Base-by-base conservation (phyloP, 345 rosid species). In the Pelargonium nanum region DNA sequence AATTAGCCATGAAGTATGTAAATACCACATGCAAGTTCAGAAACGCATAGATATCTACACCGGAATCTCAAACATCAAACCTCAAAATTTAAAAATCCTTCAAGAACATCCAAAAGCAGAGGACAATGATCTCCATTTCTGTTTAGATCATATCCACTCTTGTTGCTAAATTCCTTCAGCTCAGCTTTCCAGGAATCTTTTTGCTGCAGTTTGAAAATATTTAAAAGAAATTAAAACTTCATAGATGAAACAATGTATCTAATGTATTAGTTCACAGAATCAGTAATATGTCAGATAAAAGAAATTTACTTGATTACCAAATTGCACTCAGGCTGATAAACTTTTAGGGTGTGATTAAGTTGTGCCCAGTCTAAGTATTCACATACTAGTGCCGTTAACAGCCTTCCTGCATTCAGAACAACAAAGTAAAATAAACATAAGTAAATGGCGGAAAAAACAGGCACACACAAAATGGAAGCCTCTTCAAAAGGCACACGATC, bases 331-430 rank as follows among this genome's bases (percentile, higher is more conserved):
- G 97, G 97, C 66, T 68, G 86, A 84, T 84, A 93, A 26, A 93
- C 96, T 79, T 87, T 89, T 61, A 83, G 80, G 0, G 96, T 73
- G 71, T 89, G 96, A 59, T 87, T 89, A 13, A 93, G 92, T 45
- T 93, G 88, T 0, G 97, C 99, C 97, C 97, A 89, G 73, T 93
- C 97, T 62, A 93, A 83, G 76, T 93, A 93, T 73, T 93, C 99
- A 62, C 92, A 93, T 55, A 89, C 58, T 19, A 89, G 63, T 24
- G 99, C 95, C 63, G 90, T 80, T 59, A 93, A 75, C 64, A 93
- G 74, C 76, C 92, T 87, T 62, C 97, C 99, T 93, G 82, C 79
- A 74, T 65, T 71, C 53, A 17, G 26, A 62, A 60, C 52, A 52
- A 52, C 55, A 52, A 19, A 2, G 22, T 52, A 2, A 52, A 52